A percentile compares a stretch with the other conserved stretches of the same genome.
Evolutionary conservation across 371 early-diverging fungal genomes (phyloP).

Genomic region (Quaeritorhiza haematococci): DNA sequence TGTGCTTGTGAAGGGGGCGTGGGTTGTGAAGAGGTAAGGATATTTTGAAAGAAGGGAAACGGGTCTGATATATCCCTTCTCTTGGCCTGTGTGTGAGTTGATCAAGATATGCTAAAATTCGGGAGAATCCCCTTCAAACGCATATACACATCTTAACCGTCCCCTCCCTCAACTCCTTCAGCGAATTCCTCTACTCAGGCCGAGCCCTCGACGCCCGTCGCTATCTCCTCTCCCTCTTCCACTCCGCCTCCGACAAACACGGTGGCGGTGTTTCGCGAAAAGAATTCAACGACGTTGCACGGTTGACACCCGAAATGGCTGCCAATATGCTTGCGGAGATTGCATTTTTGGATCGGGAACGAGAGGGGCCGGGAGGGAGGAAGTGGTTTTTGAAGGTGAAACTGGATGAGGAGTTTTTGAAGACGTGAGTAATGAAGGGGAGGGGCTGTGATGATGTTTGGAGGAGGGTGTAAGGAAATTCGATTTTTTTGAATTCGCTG

Average conservation of each 20-base stretch:
- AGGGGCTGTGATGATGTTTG: too few species aligned
- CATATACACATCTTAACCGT: too few species aligned
- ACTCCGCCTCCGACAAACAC: slow-evolving; percentile 2
- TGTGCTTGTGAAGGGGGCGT: slow-evolving; percentile 35
- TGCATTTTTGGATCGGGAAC: slow-evolving; percentile 16
- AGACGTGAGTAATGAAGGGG: too few species aligned
- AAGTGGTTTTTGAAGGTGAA: slow-evolving; percentile 5
- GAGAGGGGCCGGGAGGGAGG: not conserved
- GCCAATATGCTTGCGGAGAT: slow-evolving; percentile 38
- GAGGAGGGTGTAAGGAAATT: too few species aligned
- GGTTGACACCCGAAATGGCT: slow-evolving; percentile 29
- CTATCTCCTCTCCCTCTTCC: slow-evolving; percentile 27
- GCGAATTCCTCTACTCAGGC: slow-evolving; percentile 34
- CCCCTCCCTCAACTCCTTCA: slow-evolving; percentile 2
- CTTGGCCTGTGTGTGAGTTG: too few species aligned
- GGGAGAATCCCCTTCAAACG: too few species aligned
- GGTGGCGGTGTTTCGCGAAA: slow-evolving; percentile 23
- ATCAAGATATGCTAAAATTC: too few species aligned
- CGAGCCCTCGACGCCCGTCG: slow-evolving; percentile 33
- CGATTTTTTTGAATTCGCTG: too few species aligned
- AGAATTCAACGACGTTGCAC: slow-evolving; percentile 21
- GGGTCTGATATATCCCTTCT: too few species aligned
- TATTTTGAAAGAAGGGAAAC: too few species aligned
- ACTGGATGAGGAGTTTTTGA: slow-evolving; percentile 4
- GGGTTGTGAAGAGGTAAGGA: slow-evolving; percentile 33